phyloP scores from a whole-genome alignment of 1,139 yeast species.

The Yamadazyma dushanensis region DNA sequence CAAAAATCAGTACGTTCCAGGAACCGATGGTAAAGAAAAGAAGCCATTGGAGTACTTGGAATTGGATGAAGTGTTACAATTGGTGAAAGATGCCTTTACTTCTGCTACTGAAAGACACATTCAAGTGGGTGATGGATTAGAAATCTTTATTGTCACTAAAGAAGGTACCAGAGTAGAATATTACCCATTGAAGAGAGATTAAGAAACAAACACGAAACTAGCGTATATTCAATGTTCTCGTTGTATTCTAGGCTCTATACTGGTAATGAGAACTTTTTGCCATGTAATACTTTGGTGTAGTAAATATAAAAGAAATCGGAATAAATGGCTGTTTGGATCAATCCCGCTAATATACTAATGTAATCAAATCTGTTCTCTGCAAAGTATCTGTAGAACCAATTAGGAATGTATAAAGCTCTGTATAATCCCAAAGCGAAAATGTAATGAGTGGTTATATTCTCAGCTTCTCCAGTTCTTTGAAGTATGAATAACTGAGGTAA shows the following conservation, averaged over 20 bases:
- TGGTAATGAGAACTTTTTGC: constrained; percentile 79
- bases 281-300: constrained; percentile 76
- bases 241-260: too few species aligned
- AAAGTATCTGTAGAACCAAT: constrained; percentile 88
- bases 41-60: constrained; percentile 61
- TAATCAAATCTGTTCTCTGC: constrained; percentile 68
- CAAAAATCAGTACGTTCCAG: constrained; percentile 87
- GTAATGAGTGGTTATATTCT: constrained; percentile 84
- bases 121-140: constrained; percentile 96
- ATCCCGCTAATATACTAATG: constrained; percentile 74
- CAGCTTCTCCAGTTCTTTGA: constrained; percentile 88
- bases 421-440: constrained; percentile 90
- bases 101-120: constrained; percentile 98
- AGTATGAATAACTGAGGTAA: constrained; percentile 89
- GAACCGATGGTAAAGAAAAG: constrained; percentile 64
- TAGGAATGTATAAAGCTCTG: constrained; percentile 86
- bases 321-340: constrained; percentile 81
- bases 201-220: too few species aligned
- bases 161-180: constrained; percentile 87
- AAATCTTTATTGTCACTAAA: constrained; percentile 85
- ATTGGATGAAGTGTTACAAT: constrained; percentile 79
- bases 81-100: constrained; percentile 90
- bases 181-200: constrained; percentile 88
- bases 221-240: too few species aligned
- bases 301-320: constrained; percentile 95